Percentiles rank a stretch among this genome's conserved stretches.
phyloP scores from a whole-genome alignment of 805 yeast species.

The Debaryomyces prosopidis region DNA sequence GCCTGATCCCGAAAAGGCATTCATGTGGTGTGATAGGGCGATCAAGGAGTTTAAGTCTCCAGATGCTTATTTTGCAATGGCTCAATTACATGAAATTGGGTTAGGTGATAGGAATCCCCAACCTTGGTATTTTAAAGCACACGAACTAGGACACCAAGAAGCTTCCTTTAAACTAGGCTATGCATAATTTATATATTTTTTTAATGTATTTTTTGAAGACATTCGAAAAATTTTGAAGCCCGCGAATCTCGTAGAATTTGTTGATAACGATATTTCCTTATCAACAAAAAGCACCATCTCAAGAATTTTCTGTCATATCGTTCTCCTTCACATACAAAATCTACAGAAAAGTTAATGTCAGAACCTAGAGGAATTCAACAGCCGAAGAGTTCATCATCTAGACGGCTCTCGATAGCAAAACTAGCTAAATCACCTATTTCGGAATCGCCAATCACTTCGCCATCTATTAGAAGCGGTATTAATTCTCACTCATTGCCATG shows the following conservation, averaged over 20 bases:
- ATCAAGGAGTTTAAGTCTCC: constrained; percentile 37
- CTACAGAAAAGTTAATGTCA: too few relatives aligned
- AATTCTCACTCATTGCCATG: constrained; percentile 11
- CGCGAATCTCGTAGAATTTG: too few relatives aligned
- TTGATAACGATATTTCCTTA: too few relatives aligned
- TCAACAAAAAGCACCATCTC: too few relatives aligned
- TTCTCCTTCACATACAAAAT: too few relatives aligned
- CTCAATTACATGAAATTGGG: constrained; percentile 39
- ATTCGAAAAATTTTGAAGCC: too few relatives aligned
- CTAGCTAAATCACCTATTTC: constrained; percentile 30
- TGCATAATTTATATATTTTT: not conserved
- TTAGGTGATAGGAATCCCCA: constrained; percentile 24
- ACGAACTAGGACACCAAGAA: constrained; percentile 30
- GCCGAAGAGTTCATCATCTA: not conserved
- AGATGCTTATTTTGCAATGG: constrained; percentile 43
- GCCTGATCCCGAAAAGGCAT: constrained; percentile 37
- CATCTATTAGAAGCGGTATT: constrained; percentile 16
- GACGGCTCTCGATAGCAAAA: constrained; percentile 2
- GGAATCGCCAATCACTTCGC: constrained; percentile 21
- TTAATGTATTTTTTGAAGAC: too few relatives aligned
- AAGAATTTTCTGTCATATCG: too few relatives aligned
- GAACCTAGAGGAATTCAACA: not conserved
- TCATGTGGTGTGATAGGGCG: constrained; percentile 46
- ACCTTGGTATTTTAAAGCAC: constrained; percentile 35
- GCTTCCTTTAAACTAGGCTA: constrained; percentile 24